Base-by-base conservation (phyloP, 805 yeast species). In the Cyberlindnera veronae region DNA sequence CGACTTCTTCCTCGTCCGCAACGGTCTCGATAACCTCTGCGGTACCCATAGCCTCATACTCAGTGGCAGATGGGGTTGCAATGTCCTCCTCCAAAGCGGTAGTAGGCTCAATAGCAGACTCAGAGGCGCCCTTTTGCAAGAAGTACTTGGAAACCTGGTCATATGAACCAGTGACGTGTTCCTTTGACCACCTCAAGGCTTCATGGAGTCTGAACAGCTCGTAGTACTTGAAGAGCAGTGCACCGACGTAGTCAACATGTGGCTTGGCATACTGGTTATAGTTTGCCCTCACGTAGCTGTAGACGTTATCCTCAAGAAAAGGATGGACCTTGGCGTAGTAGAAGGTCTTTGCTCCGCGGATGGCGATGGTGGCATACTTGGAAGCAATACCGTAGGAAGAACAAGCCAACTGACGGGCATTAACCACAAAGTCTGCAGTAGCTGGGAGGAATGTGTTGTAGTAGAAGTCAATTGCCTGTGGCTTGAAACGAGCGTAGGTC, bases 181-280 rank as follows among this genome's bases (percentile, higher is more conserved):
- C 17, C 44, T 49, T 51, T 4, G 57, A 51, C 3, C 49, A 19
- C 11, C 27, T 29, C n/a, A 53, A 28, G 10, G 50, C 49, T 19
- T 49, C 44, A n/a, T 50, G 34, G 14, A 55, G 33, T 41, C 46
- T 50, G 19, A 55, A 34, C 15, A 51, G 21, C 9, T 32, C 30
- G 36, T 48, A 51, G 21, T 43, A 46, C 34, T 49, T 51, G 21
- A 9, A 8, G 19, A 27, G 29, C 9, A 44, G 40, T 15, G 17
- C 18, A 9, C 7, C 12, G 13, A 38, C 16, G 2, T 22, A 2
- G 14, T 41, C 39, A 18, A 46, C 37, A 29, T 48, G 36, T 10
- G 26, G 14, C 39, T 50, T 40, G 10, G 34, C 31, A 27, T 48
- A 34, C 26, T 34, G n/a, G 4, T 26, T 22, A 30, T 50, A 48